Evolutionary conservation across 1,284 basidiomycete genomes (phyloP).

Genomic region (Papiliotrema nemorosa): DNA sequence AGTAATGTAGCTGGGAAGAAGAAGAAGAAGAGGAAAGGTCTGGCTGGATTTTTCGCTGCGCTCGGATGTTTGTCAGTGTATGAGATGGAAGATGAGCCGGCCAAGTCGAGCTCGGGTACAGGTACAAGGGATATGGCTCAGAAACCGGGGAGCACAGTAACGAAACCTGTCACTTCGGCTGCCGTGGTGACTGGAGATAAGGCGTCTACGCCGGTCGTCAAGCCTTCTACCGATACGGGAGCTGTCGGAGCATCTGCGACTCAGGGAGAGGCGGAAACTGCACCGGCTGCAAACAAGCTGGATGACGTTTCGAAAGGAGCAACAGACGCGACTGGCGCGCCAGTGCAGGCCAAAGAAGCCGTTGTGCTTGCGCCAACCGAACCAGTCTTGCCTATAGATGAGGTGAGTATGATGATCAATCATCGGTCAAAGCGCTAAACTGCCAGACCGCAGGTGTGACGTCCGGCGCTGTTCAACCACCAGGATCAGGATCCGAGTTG

Average conservation of each 20-base stretch:
- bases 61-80: conserved; percentile 41
- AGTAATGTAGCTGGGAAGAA: conserved; percentile 26
- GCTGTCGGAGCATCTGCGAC: neutral
- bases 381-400: conserved; percentile 37
- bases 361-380: conserved; percentile 32
- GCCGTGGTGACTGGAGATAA: neutral
- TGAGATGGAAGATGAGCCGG: conserved; percentile 44
- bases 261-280: neutral
- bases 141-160: conserved; percentile 5
- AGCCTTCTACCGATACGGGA: no score
- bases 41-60: conserved; percentile 35
- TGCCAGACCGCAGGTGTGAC: conserved; percentile 66
- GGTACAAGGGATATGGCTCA: conserved; percentile 2
- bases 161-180: conserved; percentile 8
- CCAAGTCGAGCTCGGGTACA: neutral
- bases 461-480: conserved; percentile 65
- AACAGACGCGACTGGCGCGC: neutral
- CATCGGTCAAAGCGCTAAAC: no score
- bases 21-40: conserved; percentile 39
- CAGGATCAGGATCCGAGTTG: conserved; percentile 58
- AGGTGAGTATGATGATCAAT: conserved; percentile 32
- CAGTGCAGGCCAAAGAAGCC: conserved; percentile 12
- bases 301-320: no score
- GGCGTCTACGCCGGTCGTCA: neutral
- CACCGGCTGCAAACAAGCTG: neutral